Evolutionary conservation across 495 filamentous ascomycete species (phyloP).

Genomic region (Chaetomium tenue): DNA sequence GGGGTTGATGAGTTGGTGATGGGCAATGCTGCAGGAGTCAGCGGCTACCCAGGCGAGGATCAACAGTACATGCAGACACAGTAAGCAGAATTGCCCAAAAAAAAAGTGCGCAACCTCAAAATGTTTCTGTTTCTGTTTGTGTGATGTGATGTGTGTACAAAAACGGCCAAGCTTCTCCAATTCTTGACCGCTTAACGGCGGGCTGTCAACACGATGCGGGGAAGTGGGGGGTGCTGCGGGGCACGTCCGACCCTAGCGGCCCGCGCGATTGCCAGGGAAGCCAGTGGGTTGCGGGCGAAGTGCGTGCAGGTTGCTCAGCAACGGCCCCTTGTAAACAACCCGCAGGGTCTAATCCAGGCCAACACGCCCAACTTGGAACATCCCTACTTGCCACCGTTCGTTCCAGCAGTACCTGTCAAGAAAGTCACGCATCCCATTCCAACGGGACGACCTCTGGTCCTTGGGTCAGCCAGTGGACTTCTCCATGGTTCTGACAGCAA

Average conservation of each 20-base stretch:
- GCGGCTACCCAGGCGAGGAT: not conserved
- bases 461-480: constrained; percentile 10
- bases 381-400: constrained; percentile 1
- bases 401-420: not conserved
- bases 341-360: not conserved
- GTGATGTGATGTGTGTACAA: not conserved
- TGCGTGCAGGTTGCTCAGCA: constrained; percentile 6
- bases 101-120: too few relatives aligned
- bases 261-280: not conserved
- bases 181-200: constrained; percentile 9
- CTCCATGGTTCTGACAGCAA: constrained; percentile 20
- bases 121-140: too few relatives aligned
- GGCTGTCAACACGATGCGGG: constrained; percentile 5
- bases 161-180: constrained; percentile 1
- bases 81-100: too few relatives aligned
- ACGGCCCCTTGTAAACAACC: constrained; percentile 14
- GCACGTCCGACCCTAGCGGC: not conserved
- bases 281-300: not conserved
- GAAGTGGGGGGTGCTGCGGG: constrained; percentile 12
- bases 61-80: not conserved
- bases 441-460: not conserved
- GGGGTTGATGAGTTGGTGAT: constrained; percentile 82
- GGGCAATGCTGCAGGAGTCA: not conserved
- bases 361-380: constrained; percentile 1
- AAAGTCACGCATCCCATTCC: not conserved